Evolutionary conservation across 1,139 yeast species (phyloP).

Genomic region (Lodderomyces parapsilosis): DNA sequence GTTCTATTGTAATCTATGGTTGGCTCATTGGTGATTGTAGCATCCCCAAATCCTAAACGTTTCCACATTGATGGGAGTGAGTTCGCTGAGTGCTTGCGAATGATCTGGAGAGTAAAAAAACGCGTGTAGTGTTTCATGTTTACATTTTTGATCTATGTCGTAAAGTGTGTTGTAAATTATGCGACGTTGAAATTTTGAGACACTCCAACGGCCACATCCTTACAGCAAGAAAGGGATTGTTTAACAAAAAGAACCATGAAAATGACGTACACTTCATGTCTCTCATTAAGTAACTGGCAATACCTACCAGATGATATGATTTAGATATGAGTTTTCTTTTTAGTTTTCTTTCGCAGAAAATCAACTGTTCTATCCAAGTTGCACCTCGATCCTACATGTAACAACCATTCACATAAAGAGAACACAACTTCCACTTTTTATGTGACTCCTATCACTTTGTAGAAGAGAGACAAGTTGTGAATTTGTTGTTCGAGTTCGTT

Average conservation of each 20-base stretch:
- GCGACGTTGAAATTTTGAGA: not conserved
- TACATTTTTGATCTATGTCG: not conserved
- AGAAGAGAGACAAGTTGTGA: too few relatives aligned
- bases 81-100: not conserved
- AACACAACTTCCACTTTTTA: too few relatives aligned
- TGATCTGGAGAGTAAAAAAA: not conserved
- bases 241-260: too few relatives aligned
- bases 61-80: not conserved
- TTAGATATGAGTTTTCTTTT: not conserved
- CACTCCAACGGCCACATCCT: too few relatives aligned
- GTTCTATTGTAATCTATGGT: constrained; percentile 34
- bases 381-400: too few relatives aligned
- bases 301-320: too few relatives aligned
- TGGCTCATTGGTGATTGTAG: constrained; percentile 34
- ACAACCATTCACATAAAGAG: too few relatives aligned
- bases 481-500: too few relatives aligned
- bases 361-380: not conserved
- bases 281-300: too few relatives aligned
- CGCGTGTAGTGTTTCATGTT: not conserved
- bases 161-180: not conserved
- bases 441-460: too few relatives aligned
- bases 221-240: too few relatives aligned
- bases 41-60: constrained; percentile 8
- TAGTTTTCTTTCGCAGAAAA: not conserved
- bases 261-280: too few relatives aligned